Percentiles rank a stretch among this genome's conserved stretches.
Evolutionary conservation across 805 yeast species (phyloP).

Genomic region (Wickerhamiella musiphila): DNA sequence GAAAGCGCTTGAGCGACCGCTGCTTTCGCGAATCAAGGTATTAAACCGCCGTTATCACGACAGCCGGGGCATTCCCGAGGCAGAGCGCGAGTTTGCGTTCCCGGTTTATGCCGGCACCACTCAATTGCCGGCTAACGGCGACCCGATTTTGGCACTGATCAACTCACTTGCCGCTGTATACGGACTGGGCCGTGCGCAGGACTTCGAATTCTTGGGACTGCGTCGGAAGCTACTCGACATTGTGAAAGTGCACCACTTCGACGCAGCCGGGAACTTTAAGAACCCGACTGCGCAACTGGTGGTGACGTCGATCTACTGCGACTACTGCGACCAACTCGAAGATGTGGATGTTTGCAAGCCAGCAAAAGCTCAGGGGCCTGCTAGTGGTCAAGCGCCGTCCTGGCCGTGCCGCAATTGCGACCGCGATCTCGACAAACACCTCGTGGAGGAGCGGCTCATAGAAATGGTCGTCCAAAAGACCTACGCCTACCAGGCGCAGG

Average conservation of each 20-base stretch:
- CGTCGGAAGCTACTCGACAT: conserved; percentile 56
- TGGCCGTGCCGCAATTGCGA: conserved; percentile 33
- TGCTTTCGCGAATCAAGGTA: conserved; percentile 47
- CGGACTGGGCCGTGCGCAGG: conserved; percentile 43
- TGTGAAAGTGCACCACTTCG: conserved; percentile 74
- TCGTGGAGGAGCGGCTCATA: conserved; percentile 65
- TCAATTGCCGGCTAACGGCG: conserved; percentile 32
- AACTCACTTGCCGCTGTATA: conserved; percentile 61
- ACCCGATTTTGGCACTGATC: conserved; percentile 66
- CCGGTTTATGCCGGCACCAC: conserved; percentile 58
- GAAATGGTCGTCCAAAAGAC: conserved; percentile 39
- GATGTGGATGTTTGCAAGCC: conserved; percentile 68
- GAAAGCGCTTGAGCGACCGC: conserved; percentile 40
- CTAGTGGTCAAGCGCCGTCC: conserved; percentile 39
- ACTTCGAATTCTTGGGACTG: conserved; percentile 55
- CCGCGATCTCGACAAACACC: conserved; percentile 42
- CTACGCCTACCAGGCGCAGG: conserved; percentile 58
- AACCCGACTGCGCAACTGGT: conserved; percentile 60
- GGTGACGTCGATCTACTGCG: conserved; percentile 57
- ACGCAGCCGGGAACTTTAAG: conserved; percentile 49
- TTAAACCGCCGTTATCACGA: conserved; percentile 57
- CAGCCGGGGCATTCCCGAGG: conserved; percentile 35
- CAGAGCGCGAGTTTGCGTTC: conserved; percentile 46
- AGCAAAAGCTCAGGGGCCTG: conserved; percentile 34
- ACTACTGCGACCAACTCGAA: conserved; percentile 52